These are phyloP conservation scores for Gigaspora rosea DNA, from an alignment of 192 early-diverging fungal genomes.

Conservation along the genomic window DNA sequence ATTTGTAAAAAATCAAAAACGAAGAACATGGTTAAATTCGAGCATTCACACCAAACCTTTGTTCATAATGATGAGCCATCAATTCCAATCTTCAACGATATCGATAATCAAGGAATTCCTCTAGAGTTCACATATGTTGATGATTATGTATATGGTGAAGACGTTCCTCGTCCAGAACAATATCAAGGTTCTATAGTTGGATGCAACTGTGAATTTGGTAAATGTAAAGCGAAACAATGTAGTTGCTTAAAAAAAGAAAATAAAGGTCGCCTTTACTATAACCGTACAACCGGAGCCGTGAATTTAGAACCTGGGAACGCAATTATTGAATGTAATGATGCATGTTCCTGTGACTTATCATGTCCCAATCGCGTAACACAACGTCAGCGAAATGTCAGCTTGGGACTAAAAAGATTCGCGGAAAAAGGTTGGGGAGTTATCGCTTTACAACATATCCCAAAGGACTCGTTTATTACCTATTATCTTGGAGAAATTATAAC, in stretches of 20 bases:
- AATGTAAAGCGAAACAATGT: conserved; percentile 2
- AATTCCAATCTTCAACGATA: conserved; percentile 10
- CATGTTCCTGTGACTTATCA: conserved; percentile 45
- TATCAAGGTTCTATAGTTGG: neutral
- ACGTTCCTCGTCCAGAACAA: neutral
- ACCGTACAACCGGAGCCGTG: neutral
- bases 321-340: conserved; percentile 56
- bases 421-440: conserved; percentile 64
- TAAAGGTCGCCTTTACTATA: neutral
- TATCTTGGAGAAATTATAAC: conserved; percentile 67
- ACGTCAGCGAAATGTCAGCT: conserved; percentile 38
- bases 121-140: conserved; percentile 8
- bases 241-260: neutral
- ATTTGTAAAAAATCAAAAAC: neutral
- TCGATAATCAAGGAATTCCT: conserved; percentile 5
- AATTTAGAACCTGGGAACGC: conserved; percentile 7
- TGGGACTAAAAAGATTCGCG: conserved; percentile 50
- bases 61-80: conserved; percentile 6
- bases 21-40: neutral
- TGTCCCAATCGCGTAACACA: conserved; percentile 60
- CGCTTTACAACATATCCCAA: conserved; percentile 38
- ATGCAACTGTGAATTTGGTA: neutral
- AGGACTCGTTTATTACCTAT: conserved; percentile 56
- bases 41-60: neutral
- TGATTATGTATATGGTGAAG: conserved; percentile 13